Base-by-base conservation (phyloP, 129 eudicot genomes). In the Artemisia annua region DNA sequence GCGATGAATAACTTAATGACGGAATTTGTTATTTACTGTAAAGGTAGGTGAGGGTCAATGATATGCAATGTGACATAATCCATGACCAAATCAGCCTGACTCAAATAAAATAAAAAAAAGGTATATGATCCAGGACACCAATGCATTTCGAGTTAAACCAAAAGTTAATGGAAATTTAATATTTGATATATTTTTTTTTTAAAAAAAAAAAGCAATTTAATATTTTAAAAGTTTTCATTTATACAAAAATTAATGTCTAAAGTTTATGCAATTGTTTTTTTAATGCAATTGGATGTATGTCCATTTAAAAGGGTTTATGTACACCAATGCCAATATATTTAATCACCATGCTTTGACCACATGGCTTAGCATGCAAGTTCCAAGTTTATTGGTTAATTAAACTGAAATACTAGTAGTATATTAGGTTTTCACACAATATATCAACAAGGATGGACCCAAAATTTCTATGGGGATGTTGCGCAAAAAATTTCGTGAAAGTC, bases 41-140 rank as follows among this genome's bases (percentile, higher is more conserved):
- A 48, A 66, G 52, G 50, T 53, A 66, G 73, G 56, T 75, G 67
- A 75, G 55, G 61, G 56, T 68, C 80, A 76, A 76, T 76, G 61
- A 76, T 67, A 57, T 57, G 17, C 9, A 57, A 71, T 67, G 68
- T 76, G 80, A 75, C 80, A 76, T 76, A 67, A 76, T 76, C 74
- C 39, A 67, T 76, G 80, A 76, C 74, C 60, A 57, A 76, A 67
- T 67, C 62, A 76, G 15, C 68, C 49, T 67, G 62, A 67, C 68
- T 57, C 69, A 57, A 56, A 67, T 66, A 44, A 19, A 75, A 39
- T 75, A 65, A 64, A 43, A 48, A 53, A 53, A 52, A 65, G 55
- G 22, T 51, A 35, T 74, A 74, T 63, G 71, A 74, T 74, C 63
- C 60, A 66, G 46, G 15, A 15, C 58, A 65, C 67, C 24, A 43